phyloP scores from a whole-genome alignment of 148 eudicot genomes.

The Oxyria digyna region DNA sequence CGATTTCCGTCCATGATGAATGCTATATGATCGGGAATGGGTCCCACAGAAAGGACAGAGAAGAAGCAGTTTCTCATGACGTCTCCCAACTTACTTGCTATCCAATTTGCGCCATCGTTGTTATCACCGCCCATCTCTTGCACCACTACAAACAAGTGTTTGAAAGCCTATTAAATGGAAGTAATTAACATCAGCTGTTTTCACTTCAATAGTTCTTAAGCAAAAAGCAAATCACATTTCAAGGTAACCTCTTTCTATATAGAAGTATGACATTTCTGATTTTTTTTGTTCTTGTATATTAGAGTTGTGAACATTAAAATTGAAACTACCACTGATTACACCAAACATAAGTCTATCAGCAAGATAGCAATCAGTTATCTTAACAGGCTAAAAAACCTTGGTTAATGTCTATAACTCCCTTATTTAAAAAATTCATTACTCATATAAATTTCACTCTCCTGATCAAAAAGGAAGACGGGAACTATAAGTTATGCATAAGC shows the following conservation, averaged over 20 bases:
- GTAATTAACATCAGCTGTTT: background rate
- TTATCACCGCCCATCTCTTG: background rate
- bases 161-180: background rate
- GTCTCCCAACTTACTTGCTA: slow-evolving; percentile 13
- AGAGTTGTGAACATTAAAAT: background rate
- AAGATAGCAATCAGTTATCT: background rate
- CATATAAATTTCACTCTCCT: background rate
- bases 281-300: background rate
- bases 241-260: background rate
- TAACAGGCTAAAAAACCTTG: background rate
- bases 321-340: background rate
- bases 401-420: background rate
- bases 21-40: slow-evolving; percentile 30
- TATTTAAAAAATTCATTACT: background rate
- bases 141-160: background rate
- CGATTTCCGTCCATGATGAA: slow-evolving; percentile 40
- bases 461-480: background rate
- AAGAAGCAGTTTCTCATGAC: slow-evolving; percentile 29
- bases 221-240: background rate
- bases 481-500: background rate
- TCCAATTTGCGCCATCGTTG: background rate
- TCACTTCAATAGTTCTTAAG: background rate
- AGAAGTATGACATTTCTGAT: background rate
- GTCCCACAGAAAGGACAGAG: slow-evolving; percentile 23
- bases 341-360: background rate